A percentile compares a stretch with the other conserved stretches of the same genome.
phyloP scores from a whole-genome alignment of 2,329 filamentous ascomycete genomes.

The Drechslerella coelobrocha region DNA sequence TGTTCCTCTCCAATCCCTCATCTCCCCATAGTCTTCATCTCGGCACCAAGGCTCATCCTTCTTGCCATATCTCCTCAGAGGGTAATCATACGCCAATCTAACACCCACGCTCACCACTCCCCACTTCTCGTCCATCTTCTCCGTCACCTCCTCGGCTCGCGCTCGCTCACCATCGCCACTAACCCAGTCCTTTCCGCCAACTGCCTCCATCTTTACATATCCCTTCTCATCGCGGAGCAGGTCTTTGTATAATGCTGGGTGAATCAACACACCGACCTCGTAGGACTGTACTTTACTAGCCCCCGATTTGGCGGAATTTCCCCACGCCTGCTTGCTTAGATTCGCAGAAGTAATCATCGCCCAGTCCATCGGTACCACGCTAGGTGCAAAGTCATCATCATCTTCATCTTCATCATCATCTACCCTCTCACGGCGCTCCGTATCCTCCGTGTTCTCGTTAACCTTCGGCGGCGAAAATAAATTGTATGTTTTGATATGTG shows the following conservation, averaged over 20 bases:
- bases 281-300: conserved; percentile 73
- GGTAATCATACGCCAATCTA: conserved; percentile 82
- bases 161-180: conserved; percentile 66
- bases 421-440: conserved; percentile 55
- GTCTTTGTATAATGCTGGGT: conserved; percentile 67
- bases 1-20: conserved; percentile 50
- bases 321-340: conserved; percentile 88
- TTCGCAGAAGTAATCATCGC: conserved; percentile 90
- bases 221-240: conserved; percentile 60
- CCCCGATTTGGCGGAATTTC: conserved; percentile 61
- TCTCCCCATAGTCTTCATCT: conserved; percentile 41
- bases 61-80: conserved; percentile 70
- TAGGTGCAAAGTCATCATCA: conserved; percentile 2
- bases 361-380: conserved; percentile 65
- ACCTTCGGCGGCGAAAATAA: conserved; percentile 35
- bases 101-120: conserved; percentile 67
- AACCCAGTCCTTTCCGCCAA: conserved; percentile 44
- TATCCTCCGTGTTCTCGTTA: conserved; percentile 64
- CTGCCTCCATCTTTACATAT: conserved; percentile 24
- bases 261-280: conserved; percentile 82
- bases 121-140: conserved; percentile 52
- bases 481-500: conserved; percentile 86
- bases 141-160: conserved; percentile 58
- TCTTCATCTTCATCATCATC: conserved; percentile 56
- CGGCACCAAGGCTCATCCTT: conserved; percentile 73